Evolutionary conservation across 345 rosid genomes (phyloP).

Genomic region (Nasturtium officinale): DNA sequence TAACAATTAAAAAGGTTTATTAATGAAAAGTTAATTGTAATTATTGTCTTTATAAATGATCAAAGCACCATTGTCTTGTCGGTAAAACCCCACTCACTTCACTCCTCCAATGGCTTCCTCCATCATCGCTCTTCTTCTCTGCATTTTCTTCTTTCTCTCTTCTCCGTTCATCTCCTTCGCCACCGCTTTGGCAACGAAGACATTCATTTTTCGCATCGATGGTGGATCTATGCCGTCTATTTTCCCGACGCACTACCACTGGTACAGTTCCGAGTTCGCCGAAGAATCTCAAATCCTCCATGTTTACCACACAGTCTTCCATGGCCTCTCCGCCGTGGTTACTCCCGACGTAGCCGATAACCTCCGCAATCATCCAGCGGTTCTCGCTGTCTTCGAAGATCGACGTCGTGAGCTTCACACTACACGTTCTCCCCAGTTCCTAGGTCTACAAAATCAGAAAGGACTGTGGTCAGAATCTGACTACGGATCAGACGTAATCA

Average conservation of each 20-base stretch:
- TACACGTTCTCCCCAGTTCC: conserved; percentile 87
- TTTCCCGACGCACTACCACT: conserved; percentile 81
- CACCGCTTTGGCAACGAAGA: conserved; percentile 39
- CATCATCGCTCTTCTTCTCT: conserved; percentile 35
- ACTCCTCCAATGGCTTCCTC: conserved; percentile 35
- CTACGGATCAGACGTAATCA: conserved; percentile 86
- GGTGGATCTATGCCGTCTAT: conserved; percentile 69
- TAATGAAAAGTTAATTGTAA: neutral
- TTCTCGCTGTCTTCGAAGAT: conserved; percentile 72
- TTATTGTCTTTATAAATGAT: conserved; percentile 28
- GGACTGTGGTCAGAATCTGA: conserved; percentile 89
- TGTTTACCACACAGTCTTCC: conserved; percentile 86
- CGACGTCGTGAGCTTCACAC: conserved; percentile 77
- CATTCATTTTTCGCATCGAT: conserved; percentile 80
- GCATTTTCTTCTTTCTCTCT: conserved; percentile 25
- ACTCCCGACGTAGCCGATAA: conserved; percentile 49
- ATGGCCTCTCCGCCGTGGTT: conserved; percentile 80
- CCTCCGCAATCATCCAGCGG: conserved; percentile 61
- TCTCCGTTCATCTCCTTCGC: conserved; percentile 17
- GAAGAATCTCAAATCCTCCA: conserved; percentile 66
- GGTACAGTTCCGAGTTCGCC: conserved; percentile 83
- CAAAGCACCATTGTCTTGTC: conserved; percentile 39
- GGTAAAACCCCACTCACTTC: conserved; percentile 42
- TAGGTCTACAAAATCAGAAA: conserved; percentile 70
- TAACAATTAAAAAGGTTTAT: neutral